Conservation (phyloP, 306 rosid species). For the Ammopiptanthus mongolicus region DNA sequence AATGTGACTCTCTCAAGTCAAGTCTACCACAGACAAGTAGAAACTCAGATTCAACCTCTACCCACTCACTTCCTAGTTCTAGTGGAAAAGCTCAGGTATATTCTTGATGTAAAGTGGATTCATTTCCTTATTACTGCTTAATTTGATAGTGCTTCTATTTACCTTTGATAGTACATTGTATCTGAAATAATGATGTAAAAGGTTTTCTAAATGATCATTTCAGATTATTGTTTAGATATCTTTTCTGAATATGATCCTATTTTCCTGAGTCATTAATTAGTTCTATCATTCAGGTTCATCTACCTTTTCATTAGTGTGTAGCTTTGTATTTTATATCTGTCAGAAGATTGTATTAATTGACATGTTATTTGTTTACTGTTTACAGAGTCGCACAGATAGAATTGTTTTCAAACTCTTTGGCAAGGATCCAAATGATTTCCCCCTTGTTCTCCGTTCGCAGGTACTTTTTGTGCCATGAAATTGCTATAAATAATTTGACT, state of each 20-base stretch:
- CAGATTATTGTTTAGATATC: background rate
- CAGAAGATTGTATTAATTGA: background rate
- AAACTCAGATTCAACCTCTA: slow-evolving; percentile 56
- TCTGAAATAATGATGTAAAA: background rate
- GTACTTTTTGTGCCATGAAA: slow-evolving; percentile 36
- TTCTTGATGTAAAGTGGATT: background rate
- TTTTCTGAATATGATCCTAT: background rate
- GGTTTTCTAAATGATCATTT: background rate
- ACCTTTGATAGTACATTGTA: background rate
- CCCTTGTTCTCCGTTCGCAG: slow-evolving; percentile 65
- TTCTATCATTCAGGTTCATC: background rate
- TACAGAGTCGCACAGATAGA: slow-evolving; percentile 86
- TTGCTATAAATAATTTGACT: slow-evolving; percentile 4
- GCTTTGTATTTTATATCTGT: background rate
- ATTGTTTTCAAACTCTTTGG: slow-evolving; percentile 93
- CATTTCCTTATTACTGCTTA: slow-evolving; percentile 9
- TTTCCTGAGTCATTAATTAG: background rate
- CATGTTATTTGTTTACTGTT: slow-evolving; percentile 13
- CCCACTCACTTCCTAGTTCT: slow-evolving; percentile 59
- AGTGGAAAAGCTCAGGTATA: slow-evolving; percentile 66
- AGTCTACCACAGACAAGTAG: slow-evolving; percentile 53
- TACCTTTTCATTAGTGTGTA: background rate
- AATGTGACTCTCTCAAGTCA: slow-evolving; percentile 36
- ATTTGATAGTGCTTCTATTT: background rate
- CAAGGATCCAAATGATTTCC: slow-evolving; percentile 80